Conservation (phyloP, 305 asterid species). For the Fraxinus paxiana region DNA sequence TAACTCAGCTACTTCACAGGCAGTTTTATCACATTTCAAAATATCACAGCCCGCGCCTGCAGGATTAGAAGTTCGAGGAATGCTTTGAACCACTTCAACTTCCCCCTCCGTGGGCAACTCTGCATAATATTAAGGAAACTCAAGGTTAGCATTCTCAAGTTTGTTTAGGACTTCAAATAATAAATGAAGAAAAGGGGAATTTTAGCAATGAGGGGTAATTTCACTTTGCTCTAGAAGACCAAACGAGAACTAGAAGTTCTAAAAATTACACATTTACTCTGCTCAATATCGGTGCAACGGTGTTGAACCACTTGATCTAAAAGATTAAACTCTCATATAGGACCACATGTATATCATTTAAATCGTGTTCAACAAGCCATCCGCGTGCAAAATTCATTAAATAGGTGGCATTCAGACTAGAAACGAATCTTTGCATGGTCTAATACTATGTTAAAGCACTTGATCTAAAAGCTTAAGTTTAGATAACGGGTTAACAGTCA, state of each 20-base stretch:
- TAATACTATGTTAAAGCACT: not conserved
- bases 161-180: not conserved
- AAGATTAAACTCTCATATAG: not conserved
- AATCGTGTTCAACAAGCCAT: not conserved
- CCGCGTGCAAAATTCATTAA: not conserved
- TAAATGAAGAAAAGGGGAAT: not conserved
- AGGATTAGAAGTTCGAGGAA: constrained; percentile 24
- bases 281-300: not conserved
- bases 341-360: not conserved
- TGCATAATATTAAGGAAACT: constrained; percentile 21
- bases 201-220: not conserved
- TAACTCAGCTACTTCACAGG: constrained; percentile 30
- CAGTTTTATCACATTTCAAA: constrained; percentile 22
- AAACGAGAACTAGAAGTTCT: not conserved
- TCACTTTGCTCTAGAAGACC: not conserved
- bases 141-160: not conserved
- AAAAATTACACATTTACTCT: not conserved
- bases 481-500: not conserved
- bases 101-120: constrained; percentile 29
- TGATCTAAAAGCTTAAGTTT: not conserved
- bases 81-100: constrained; percentile 2
- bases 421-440: not conserved
- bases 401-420: not conserved
- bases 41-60: constrained; percentile 25
- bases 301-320: not conserved